Conservation (phyloP, 176 grass and related monocot genomes). For the Carex littledalei region DNA sequence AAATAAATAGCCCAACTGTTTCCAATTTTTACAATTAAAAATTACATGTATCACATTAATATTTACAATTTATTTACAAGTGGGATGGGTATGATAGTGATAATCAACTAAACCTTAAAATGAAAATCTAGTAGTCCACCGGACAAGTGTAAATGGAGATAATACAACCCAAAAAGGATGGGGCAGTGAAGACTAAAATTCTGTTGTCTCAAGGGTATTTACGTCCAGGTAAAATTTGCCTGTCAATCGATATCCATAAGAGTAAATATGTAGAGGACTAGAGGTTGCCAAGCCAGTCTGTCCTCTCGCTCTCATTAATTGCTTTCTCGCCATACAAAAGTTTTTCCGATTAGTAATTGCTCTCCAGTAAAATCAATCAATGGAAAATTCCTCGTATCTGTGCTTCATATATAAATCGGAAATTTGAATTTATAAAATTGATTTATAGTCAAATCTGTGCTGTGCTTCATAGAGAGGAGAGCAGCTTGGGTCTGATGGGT, state of each 20-base stretch:
- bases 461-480: too few species aligned
- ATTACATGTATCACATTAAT: too few species aligned
- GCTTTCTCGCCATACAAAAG: background rate
- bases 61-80: too few species aligned
- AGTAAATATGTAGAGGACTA: background rate
- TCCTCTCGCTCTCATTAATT: background rate
- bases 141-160: background rate
- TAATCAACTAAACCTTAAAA: too few species aligned
- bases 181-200: background rate
- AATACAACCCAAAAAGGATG: background rate
- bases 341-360: background rate
- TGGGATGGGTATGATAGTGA: too few species aligned
- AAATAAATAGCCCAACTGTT: too few species aligned
- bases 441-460: too few species aligned
- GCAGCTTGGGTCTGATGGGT: too few species aligned
- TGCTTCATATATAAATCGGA: too few species aligned
- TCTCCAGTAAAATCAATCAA: background rate
- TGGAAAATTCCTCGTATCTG: background rate
- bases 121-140: too few species aligned
- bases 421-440: too few species aligned
- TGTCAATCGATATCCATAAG: slow-evolving; percentile 9
- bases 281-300: background rate
- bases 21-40: too few species aligned
- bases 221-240: background rate
- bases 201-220: background rate